Evolutionary conservation across 305 asterid species (phyloP), one percentile per base, ranked within the genome.

Genomic region (Solanum hybrid): DNA sequence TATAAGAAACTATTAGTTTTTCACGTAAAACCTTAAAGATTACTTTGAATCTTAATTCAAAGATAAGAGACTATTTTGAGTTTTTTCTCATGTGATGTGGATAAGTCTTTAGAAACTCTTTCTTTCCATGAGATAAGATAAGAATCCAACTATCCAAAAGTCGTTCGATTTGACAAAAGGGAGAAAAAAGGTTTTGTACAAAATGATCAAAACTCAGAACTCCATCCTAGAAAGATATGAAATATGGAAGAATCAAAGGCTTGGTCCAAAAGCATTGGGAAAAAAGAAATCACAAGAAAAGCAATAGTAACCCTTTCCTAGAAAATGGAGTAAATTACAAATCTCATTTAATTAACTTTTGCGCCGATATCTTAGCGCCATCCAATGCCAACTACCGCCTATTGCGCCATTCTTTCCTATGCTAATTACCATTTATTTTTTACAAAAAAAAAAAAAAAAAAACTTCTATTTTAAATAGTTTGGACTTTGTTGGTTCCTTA

Each of bases 361-460:
- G 95, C 93, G 94, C 94, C 93, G 93, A 89, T 90, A 39, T 29
- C 82, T 88, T 84, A 36, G 93, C 95, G 96, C 92, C 89, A 94
- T 94, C 92, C 87, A 90, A 88, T 94, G 93, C 81, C 38, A 81
- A 89, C 20, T 37, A 45, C 68, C 94, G 94, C 88, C 93, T 93
- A 81, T 94, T 89, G 88, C 94, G 94, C 93, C 88, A 17, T 89
- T 88, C 22, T 79, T 45, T 79, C 41, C 12, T 9, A 41, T 41
- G 26, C 27, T 82, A 26, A 15, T 27, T 41, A 27, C 10, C 8
- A 2, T 37, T 11, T 1, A 2, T 13, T 8, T 45, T 45, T 38
- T 38, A 38, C 13, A 37, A 45, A 38, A 3, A 41, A 41, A 41
- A 39, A 12, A 12, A 39, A 39, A 45, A 41, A 15, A 6, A 57